Percentiles rank a stretch among this genome's conserved stretches.
phyloP scores from a whole-genome alignment of 495 filamentous ascomycete species.

The Aspergillus ostianus region DNA sequence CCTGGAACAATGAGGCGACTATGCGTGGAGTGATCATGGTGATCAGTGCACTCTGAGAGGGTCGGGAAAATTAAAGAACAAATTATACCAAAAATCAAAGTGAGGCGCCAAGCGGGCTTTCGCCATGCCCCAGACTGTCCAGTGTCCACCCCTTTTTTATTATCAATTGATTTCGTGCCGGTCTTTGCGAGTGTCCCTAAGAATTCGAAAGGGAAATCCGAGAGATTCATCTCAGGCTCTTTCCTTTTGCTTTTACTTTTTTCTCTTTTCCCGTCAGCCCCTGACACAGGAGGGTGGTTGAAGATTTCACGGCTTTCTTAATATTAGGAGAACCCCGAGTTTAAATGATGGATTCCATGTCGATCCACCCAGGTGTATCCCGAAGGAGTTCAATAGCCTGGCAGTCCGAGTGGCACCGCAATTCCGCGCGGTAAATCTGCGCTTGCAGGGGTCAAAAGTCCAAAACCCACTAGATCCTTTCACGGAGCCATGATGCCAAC shows the following conservation, averaged over 20 bases:
- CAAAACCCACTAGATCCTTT: no score
- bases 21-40: conserved; percentile 12
- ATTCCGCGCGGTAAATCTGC: conserved; percentile 3
- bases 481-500: no score
- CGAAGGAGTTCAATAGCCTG: neutral
- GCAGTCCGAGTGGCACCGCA: neutral
- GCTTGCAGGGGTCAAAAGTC: no score
- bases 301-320: neutral
- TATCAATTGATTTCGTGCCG: no score
- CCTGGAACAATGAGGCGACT: conserved; percentile 16
- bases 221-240: no score
- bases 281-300: no score
- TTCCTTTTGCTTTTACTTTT: no score
- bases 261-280: no score
- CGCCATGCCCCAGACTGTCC: no score
- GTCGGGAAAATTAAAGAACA: neutral
- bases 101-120: conserved; percentile 16
- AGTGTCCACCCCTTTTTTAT: neutral
- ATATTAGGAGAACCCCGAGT: conserved; percentile 4
- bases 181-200: neutral
- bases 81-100: conserved; percentile 3
- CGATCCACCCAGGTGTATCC: conserved; percentile 3
- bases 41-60: conserved; percentile 7
- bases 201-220: neutral
- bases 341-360: conserved; percentile 9